Base-by-base conservation (phyloP, 495 filamentous ascomycete species). In the Penicillium egyptiacum region DNA sequence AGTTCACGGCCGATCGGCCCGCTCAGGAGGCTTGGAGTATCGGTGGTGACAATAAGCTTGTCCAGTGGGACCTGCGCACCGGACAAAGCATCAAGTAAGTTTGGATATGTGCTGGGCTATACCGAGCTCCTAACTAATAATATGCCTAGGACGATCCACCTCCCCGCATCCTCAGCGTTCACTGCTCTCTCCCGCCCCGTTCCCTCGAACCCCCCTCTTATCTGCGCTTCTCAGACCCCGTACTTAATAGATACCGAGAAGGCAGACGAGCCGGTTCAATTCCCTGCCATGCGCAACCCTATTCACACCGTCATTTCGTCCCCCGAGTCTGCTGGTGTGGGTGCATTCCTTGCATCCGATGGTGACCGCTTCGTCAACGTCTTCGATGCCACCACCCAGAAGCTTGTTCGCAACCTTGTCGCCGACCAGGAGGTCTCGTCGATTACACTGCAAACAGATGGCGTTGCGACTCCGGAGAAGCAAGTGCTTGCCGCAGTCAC, bases 11-110 rank as follows among this genome's bases (percentile, higher is more conserved):
- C 35, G 70, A 67, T 30, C 63, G 66, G 2, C 58, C 74, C 26
- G 66, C 61, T 52, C 63, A 72, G 55, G 64, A 83, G 53, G 83
- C 73, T 22, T 86, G 83, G 83, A 85, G 83, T 75, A 75, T 83
- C 51, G 83, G 83, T 35, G 76, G 75, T 40, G 83, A 86, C 65
- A 81, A 79, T 56, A 86, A 79, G 61, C 70, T 85, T 40, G 76
- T 86, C 10, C 82, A 84, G 61, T 86, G 83, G 83, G 81, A 86
- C 66, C 62, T 84, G 53, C 69, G 62, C 50, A 78, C 74, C 11
- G 74, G 74, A 56, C 69, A 75, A 62, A 74, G 66, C 47, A 60
- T 77, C 46, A 77, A 73, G 83, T 85, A 72, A 51, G 70, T 19
- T 26, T 46, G 22, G 12, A n/a, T 26, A 10, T 23, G 43, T 47